Base-by-base conservation (phyloP, 75 land plant species). In the Isoetes taiwanensis region DNA sequence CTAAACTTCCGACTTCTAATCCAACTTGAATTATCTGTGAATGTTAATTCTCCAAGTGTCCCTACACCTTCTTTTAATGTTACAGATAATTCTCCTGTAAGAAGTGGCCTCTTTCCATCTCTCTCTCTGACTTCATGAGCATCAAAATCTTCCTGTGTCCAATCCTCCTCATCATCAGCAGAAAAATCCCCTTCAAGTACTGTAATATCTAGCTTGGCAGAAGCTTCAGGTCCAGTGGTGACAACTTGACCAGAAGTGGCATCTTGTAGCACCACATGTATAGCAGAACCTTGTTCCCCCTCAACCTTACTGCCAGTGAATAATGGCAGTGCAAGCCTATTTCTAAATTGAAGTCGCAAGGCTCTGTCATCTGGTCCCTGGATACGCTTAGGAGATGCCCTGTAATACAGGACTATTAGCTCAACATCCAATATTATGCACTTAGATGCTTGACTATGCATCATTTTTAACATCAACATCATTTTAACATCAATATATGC, bases 11-110 rank as follows among this genome's bases (percentile, higher is more conserved):
- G 77, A 62, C 97, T 86, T 61, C 97, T 67, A 55, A 86, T 90
- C 97, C 97, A 90, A 32, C 97, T 90, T 43, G 97, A 90, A 43
- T 90, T 90, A 50, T 90, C 97, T 30, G 97, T 90, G 72, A 90
- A 90, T 6, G 79, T 82, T 16, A 90, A 63, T 3, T 90, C 97
- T 5, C 97, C 97, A 54, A 86, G 37, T 1, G 84, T 82, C 29
- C 90, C 97, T 16, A 85, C 90, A 30, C 93, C 97, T 59, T 90
- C 91, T 56, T 83, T 90, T 65, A 90, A 76, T 6, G 79, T 72
- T 11, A 90, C 72, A 34, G 69, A 75, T 43, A 82, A 56, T 0
- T 85, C 91, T 28, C 97, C 97, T 31, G 82, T 80, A 40, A 90
- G 62, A 43, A 90, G 73, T 14, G 97, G 97, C 35, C 91, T 90